Percentiles rank a stretch among this genome's conserved stretches.
Evolutionary conservation across 352 stramenopile species (phyloP).

Genomic region (Phytophthora citricola): DNA sequence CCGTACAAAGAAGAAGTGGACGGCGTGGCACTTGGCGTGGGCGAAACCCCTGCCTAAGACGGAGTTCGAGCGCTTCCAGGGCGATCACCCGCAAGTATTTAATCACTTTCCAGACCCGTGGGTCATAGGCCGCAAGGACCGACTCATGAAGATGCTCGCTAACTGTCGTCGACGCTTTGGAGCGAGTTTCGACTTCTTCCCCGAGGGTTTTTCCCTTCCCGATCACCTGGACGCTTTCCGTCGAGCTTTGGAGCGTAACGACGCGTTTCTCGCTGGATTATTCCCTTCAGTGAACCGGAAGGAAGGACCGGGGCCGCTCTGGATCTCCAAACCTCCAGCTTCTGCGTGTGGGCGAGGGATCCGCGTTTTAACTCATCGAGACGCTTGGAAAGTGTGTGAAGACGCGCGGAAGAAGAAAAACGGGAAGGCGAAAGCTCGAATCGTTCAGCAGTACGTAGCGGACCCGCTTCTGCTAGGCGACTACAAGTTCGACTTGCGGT

Average conservation of each 20-base stretch:
- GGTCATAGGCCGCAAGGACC: slow-evolving; percentile 91
- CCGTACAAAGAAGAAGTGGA: slow-evolving; percentile 68
- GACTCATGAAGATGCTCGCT: slow-evolving; percentile 81
- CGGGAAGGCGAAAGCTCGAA: slow-evolving; percentile 39
- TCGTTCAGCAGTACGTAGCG: slow-evolving; percentile 85
- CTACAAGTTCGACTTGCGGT: slow-evolving; percentile 92
- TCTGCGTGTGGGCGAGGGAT: slow-evolving; percentile 90
- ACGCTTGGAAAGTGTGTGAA: slow-evolving; percentile 38
- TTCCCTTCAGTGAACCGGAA: slow-evolving; percentile 15
- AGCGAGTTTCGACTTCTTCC: slow-evolving; percentile 78
- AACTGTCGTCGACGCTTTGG: slow-evolving; percentile 66
- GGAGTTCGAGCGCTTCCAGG: slow-evolving; percentile 59
- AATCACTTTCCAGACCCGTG: slow-evolving; percentile 93
- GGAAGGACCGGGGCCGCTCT: slow-evolving; percentile 46
- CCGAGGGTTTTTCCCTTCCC: slow-evolving; percentile 86
- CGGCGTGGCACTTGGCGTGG: slow-evolving; percentile 67
- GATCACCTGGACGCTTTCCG: slow-evolving; percentile 70
- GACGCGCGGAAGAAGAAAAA: slow-evolving; percentile 21
- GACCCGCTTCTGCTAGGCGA: slow-evolving; percentile 80
- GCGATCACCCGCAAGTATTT: slow-evolving; percentile 71
- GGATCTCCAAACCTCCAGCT: slow-evolving; percentile 91
- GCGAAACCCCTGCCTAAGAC: slow-evolving; percentile 74
- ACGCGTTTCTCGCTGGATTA: slow-evolving; percentile 28
- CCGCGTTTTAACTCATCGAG: slow-evolving; percentile 62
- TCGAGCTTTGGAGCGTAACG: slow-evolving; percentile 54